Evolutionary conservation across 352 stramenopile species (phyloP), one percentile per base, ranked within the genome.

Genomic region (Pythium brachiatum): DNA sequence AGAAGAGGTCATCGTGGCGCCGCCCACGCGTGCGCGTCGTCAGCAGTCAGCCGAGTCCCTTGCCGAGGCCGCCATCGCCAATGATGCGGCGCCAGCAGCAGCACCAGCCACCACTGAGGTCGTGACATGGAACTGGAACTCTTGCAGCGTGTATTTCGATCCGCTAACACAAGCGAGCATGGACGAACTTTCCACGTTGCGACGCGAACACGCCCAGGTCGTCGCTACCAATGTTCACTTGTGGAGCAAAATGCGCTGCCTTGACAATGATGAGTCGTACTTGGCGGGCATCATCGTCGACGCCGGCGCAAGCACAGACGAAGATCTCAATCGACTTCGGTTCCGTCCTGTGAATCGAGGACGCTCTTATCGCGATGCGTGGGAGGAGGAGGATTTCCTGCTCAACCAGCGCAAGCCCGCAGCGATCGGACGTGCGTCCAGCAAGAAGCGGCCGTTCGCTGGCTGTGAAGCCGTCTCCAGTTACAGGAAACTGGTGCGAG

Each of bases 371-470:
- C 78, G 70, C 20, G 87, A 94, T 29, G 62, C 83, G 55, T 95
- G 87, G 87, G 80, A 89, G 39, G 87, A 95, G 69, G 72, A 70
- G 18, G 82, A 92, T 34, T 90, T 82, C 69, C 48, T 92, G 20
- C 51, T 54, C 12, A 21, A n/a, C 3, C 57, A 79, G 43, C 67
- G 62, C 53, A 75, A 70, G 71, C 25, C 51, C 11, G 18, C 26
- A 65, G 38, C 62, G 59, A 58, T 48, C 44, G 27, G 27, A 18
- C 32, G 61, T 36, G 36, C 32, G 16, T 12, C 55, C 3, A 62
- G 72, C 51, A 73, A 79, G 67, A 79, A 81, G 56, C 54, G 65
- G 12, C 70, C 64, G 12, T 79, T 76, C 34, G 53, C 73, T 11
- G 70, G 77, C 29, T 76, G 77, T 21, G 53, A 77, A 29, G 29